A percentile compares a stretch with the other conserved stretches of the same genome.
These are phyloP conservation scores for Linnemannia exigua DNA, from an alignment of 192 early-diverging fungal species.

Conservation along the genomic window DNA sequence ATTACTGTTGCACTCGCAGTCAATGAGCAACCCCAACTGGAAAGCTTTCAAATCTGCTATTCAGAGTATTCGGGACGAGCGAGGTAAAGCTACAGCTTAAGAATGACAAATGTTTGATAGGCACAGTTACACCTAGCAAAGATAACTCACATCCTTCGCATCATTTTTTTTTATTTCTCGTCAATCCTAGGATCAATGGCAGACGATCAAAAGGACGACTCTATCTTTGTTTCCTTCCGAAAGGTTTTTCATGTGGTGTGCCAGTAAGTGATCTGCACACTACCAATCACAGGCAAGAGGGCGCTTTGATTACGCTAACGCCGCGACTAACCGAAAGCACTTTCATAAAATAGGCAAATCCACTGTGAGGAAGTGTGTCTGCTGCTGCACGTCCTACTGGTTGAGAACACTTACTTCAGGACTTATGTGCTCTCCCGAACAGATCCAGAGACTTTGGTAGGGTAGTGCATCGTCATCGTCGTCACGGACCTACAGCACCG, in stretches of 20 bases:
- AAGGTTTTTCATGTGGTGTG: slow-evolving; percentile 66
- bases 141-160: not conserved
- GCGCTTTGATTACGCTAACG: not conserved
- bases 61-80: slow-evolving; percentile 57
- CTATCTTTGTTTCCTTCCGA: slow-evolving; percentile 63
- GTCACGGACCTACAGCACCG: not conserved
- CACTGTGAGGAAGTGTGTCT: slow-evolving; percentile 73
- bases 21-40: slow-evolving; percentile 48
- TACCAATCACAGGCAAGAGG: not conserved
- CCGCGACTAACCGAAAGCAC: not conserved
- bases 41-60: slow-evolving; percentile 61
- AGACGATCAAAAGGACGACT: slow-evolving; percentile 44
- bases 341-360: slow-evolving; percentile 46
- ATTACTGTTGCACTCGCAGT: slow-evolving; percentile 64
- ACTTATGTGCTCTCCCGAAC: slow-evolving; percentile 81
- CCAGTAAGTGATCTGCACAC: slow-evolving; percentile 56
- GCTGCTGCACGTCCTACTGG: slow-evolving; percentile 74
- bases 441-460: slow-evolving; percentile 84
- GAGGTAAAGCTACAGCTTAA: slow-evolving; percentile 42
- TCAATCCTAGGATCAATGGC: slow-evolving; percentile 43
- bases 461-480: slow-evolving; percentile 8
- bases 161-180: no score
- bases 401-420: slow-evolving; percentile 77
- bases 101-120: no score
- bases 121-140: not conserved